A percentile compares a stretch with the other conserved stretches of the same genome.
phyloP scores from a whole-genome alignment of 805 yeast genomes.

The Candida mattraensis region DNA sequence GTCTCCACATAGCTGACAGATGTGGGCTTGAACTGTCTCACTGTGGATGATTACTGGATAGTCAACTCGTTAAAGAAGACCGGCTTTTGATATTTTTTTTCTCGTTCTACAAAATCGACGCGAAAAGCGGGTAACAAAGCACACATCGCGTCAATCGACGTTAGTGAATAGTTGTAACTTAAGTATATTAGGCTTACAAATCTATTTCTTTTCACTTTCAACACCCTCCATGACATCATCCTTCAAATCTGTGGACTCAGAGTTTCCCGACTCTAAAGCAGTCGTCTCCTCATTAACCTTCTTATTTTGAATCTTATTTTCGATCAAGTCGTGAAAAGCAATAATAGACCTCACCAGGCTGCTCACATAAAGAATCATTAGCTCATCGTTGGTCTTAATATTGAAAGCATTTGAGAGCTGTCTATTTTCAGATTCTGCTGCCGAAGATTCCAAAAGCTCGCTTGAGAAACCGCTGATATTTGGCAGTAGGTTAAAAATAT shows the following conservation, averaged over 20 bases:
- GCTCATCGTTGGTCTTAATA: slow-evolving; percentile 90
- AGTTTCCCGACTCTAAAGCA: slow-evolving; percentile 13
- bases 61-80: not conserved
- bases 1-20: not conserved
- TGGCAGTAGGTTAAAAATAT: slow-evolving; percentile 90
- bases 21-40: too few species aligned
- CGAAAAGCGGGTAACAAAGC: slow-evolving; percentile 10
- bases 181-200: too few species aligned
- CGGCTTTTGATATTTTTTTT: not conserved
- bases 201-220: slow-evolving; percentile 10
- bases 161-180: too few species aligned
- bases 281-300: slow-evolving; percentile 40
- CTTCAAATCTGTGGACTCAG: slow-evolving; percentile 24
- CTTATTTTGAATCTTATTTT: slow-evolving; percentile 87
- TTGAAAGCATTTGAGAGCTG: slow-evolving; percentile 75
- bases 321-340: slow-evolving; percentile 95
- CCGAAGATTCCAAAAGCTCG: slow-evolving; percentile 1
- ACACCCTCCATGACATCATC: slow-evolving; percentile 19
- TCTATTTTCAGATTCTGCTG: slow-evolving; percentile 20
- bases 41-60: not conserved
- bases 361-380: slow-evolving; percentile 90
- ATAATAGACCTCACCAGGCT: slow-evolving; percentile 90
- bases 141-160: slow-evolving; percentile 5
- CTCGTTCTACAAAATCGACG: not conserved
- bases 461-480: slow-evolving; percentile 49